Evolutionary conservation across 2,329 filamentous ascomycete genomes (phyloP), one percentile per base, ranked within the genome.

Genomic region (Exophiala lecanii-corni): DNA sequence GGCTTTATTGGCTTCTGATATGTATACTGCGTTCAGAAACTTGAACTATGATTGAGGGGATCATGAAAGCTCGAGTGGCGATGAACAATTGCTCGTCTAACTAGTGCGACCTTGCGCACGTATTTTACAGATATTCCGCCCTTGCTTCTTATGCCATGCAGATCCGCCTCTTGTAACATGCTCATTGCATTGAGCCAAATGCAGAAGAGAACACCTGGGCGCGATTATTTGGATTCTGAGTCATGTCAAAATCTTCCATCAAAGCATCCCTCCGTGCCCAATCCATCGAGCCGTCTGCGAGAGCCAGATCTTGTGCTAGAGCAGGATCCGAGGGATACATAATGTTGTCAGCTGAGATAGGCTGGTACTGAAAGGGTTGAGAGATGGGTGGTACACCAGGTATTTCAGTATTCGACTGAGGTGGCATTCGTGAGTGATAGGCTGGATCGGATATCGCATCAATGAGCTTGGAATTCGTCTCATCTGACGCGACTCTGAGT

Each of bases 261-360:
- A 53, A 44, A 18, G 42, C 41, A 28, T 55, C 53, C 55, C 55
- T 55, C 36, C 54, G 51, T 16, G 39, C 45, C 55, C 55, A 57
- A 36, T 57, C 53, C 51, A 57, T 54, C 7, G 43, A 43, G 26
- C 42, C 36, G 34, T 49, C 43, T 3, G 43, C 40, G 19, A 47
- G 39, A 12, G 39, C 50, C 20, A 50, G 40, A 17, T 51, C 49
- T 25, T 55, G 32, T 10, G 30, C 45, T 12, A 53, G 17, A 10
- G 36, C 46, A 3, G 49, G 49, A 20, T 50, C 44, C 5, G 48
- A 41, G 10, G 49, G 28, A 18, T 45, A 41, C 39, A 53, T 42
- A n/a, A 37, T n/a, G 18, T 43, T 21, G 16, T 44, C 25, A 9
- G 39, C 23, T 12, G 15, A 31, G 18, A 34, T 15, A 18, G 41